phyloP scores from a whole-genome alignment of 169 alveolate genomes.

The Plasmodium vivax region DNA sequence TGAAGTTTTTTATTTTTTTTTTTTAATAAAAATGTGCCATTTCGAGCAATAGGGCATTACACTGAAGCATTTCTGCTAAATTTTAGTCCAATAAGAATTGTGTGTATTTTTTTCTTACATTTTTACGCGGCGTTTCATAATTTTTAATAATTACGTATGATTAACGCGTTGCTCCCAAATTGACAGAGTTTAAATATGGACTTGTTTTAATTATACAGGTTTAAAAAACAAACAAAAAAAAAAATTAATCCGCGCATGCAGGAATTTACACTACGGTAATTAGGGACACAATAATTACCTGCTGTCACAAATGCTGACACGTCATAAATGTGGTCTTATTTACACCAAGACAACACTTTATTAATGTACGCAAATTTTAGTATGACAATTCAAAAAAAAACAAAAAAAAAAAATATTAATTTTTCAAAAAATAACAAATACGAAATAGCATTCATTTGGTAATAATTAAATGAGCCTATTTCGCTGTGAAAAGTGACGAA shows the following conservation, averaged over 20 bases:
- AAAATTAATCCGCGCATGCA: not conserved
- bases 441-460: not conserved
- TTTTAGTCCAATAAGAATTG: not conserved
- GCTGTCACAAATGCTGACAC: not conserved
- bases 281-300: not conserved
- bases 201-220: not conserved
- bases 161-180: not conserved
- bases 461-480: not conserved
- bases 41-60: not conserved
- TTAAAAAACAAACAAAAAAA: not conserved
- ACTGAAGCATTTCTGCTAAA: not conserved
- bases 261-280: not conserved
- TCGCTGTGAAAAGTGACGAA: not conserved
- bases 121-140: not conserved
- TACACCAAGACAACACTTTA: not conserved
- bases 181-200: not conserved
- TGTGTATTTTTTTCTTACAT: not conserved
- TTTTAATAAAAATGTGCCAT: not conserved
- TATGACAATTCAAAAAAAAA: no score
- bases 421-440: no score
- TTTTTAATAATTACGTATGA: not conserved
- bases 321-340: not conserved
- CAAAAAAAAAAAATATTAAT: no score
- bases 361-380: not conserved
- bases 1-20: not conserved